Evolutionary conservation across 345 rosid species (phyloP).

Genomic region (Cardamine chenopodiifolia): DNA sequence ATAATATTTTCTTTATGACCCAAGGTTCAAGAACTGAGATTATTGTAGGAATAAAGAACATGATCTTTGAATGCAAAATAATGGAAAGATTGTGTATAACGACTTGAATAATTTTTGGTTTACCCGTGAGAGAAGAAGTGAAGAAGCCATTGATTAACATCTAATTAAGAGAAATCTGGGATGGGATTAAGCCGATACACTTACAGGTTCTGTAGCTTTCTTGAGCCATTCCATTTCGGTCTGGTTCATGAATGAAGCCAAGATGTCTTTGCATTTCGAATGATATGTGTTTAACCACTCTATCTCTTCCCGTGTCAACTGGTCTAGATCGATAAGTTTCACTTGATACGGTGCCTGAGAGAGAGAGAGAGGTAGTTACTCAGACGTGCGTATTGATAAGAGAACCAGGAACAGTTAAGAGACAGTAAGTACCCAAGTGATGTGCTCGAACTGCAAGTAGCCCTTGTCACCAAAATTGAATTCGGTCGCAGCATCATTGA

Average conservation of each 20-base stretch:
- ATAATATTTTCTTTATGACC: neutral
- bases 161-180: constrained; percentile 1
- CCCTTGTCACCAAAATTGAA: constrained; percentile 95
- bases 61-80: constrained; percentile 25
- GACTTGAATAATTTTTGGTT: constrained; percentile 18
- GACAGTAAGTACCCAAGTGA: constrained; percentile 81
- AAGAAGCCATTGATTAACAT: constrained; percentile 26
- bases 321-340: constrained; percentile 68
- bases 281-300: constrained; percentile 85
- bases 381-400: neutral
- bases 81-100: constrained; percentile 11
- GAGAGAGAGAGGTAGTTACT: neutral
- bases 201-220: constrained; percentile 80
- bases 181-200: constrained; percentile 36
- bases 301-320: constrained; percentile 63
- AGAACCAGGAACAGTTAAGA: constrained; percentile 2
- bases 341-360: constrained; percentile 83
- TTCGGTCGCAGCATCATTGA: constrained; percentile 67
- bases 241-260: constrained; percentile 69
- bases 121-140: neutral
- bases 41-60: constrained; percentile 3
- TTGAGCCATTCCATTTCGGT: constrained; percentile 80
- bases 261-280: constrained; percentile 66
- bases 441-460: constrained; percentile 86
- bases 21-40: constrained; percentile 13